These are phyloP conservation scores for Coprinopsis cinerea DNA, from an alignment of 768 basidiomycete species.

Conservation along the genomic window DNA sequence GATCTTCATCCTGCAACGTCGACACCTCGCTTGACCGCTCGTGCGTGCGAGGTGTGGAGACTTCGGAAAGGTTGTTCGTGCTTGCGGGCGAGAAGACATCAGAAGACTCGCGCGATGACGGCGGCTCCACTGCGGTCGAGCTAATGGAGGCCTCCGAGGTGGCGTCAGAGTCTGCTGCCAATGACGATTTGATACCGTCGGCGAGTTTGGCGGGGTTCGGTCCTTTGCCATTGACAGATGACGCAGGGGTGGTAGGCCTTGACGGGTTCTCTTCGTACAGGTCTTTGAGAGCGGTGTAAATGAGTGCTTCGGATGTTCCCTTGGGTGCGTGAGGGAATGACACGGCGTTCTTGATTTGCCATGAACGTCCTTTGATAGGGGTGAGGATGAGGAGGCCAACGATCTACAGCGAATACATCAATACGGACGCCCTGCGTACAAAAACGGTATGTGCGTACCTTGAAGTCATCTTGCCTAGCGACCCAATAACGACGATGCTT, in stretches of 20 bases:
- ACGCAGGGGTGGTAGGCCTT: constrained; percentile 1
- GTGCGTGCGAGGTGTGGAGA: background rate
- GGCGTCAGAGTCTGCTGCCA: background rate
- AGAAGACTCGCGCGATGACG: background rate
- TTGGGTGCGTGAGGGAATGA: constrained; percentile 49
- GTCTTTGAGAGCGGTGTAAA: constrained; percentile 40
- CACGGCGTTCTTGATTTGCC: constrained; percentile 51
- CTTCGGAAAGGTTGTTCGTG: background rate
- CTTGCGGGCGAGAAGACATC: constrained; percentile 2
- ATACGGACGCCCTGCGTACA: background rate
- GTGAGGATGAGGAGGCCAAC: constrained; percentile 48
- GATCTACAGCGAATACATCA: constrained; percentile 22
- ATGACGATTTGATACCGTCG: background rate
- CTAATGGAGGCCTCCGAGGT: background rate
- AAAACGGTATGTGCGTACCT: constrained; percentile 2
- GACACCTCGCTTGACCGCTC: background rate
- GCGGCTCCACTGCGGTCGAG: constrained; percentile 3
- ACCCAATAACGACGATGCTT: constrained; percentile 55
- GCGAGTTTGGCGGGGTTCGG: constrained; percentile 13
- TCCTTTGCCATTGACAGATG: constrained; percentile 10
- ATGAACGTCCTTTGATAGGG: constrained; percentile 35
- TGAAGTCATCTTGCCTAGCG: constrained; percentile 30
- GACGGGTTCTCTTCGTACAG: constrained; percentile 27
- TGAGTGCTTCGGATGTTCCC: constrained; percentile 49
- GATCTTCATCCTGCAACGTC: constrained; percentile 16